These are phyloP conservation scores for Schizothecium vesticola DNA, from an alignment of 495 filamentous ascomycete genomes.

Conservation along the genomic window DNA sequence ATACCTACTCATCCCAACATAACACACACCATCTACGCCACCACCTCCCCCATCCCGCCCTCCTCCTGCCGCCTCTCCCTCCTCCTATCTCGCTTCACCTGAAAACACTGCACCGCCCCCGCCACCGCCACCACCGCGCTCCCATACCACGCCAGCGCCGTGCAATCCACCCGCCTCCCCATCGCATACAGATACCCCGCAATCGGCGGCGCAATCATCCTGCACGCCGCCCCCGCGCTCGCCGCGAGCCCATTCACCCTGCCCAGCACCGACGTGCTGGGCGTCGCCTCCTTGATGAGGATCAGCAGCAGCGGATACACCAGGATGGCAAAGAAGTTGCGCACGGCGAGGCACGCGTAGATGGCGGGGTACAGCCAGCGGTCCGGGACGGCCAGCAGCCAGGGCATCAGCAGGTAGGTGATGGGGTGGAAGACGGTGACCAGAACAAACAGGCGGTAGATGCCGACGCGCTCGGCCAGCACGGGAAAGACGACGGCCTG, in stretches of 20 bases:
- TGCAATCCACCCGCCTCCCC: slow-evolving; percentile 61
- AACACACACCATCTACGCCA: neutral
- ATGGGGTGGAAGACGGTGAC: slow-evolving; percentile 73
- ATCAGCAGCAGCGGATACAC: slow-evolving; percentile 76
- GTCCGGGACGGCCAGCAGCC: slow-evolving; percentile 57
- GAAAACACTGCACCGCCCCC: slow-evolving; percentile 64
- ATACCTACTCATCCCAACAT: no score
- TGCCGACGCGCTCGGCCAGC: slow-evolving; percentile 63
- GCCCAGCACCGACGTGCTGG: slow-evolving; percentile 59
- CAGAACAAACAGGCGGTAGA: slow-evolving; percentile 66
- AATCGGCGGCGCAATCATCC: slow-evolving; percentile 70
- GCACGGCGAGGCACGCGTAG: slow-evolving; percentile 63
- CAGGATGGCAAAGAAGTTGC: slow-evolving; percentile 72
- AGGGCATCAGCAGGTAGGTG: slow-evolving; percentile 69
- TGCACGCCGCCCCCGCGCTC: slow-evolving; percentile 68
- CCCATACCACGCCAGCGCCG: slow-evolving; percentile 73
- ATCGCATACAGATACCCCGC: slow-evolving; percentile 70
- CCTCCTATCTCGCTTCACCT: slow-evolving; percentile 46
- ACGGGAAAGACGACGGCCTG: slow-evolving; percentile 72
- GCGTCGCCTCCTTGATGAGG: slow-evolving; percentile 77
- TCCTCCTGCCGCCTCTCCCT: neutral
- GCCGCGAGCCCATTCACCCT: slow-evolving; percentile 80
- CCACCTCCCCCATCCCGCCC: neutral
- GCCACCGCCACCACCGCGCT: slow-evolving; percentile 63
- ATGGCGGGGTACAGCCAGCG: slow-evolving; percentile 59